Evolutionary conservation across 257 asterid species (phyloP).

Genomic region (Nicotiana benthamiana): DNA sequence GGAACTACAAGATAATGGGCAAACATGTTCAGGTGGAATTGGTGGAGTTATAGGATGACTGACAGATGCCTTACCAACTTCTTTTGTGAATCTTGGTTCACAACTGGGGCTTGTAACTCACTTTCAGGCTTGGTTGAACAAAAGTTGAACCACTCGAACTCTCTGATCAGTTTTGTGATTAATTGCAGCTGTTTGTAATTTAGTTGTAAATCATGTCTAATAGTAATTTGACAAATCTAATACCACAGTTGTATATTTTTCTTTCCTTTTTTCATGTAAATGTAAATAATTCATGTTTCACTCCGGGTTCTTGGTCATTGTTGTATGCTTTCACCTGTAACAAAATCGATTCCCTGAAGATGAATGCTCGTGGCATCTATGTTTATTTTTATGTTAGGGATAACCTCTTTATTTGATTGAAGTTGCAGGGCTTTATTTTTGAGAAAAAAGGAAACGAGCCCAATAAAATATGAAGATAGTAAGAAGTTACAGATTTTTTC

Average conservation of each 20-base stretch:
- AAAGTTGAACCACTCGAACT: slow-evolving; percentile 57
- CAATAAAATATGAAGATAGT: not conserved
- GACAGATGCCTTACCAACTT: slow-evolving; percentile 1
- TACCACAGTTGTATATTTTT: not conserved
- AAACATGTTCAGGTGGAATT: slow-evolving; percentile 59
- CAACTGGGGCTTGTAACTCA: slow-evolving; percentile 23
- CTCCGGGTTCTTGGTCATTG: not conserved
- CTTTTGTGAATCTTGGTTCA: slow-evolving; percentile 66
- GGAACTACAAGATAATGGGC: slow-evolving; percentile 65
- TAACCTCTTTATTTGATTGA: not conserved
- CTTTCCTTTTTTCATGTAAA: not conserved
- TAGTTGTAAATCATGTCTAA: slow-evolving; percentile 27
- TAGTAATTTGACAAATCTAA: not conserved
- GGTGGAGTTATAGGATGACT: slow-evolving; percentile 41
- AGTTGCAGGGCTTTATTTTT: not conserved
- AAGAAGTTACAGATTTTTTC: not conserved
- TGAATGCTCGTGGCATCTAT: not conserved
- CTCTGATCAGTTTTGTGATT: slow-evolving; percentile 3
- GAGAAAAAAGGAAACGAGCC: not conserved
- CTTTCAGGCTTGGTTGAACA: slow-evolving; percentile 50
- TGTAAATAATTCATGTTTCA: not conserved
- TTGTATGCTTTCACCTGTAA: not conserved
- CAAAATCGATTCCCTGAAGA: not conserved
- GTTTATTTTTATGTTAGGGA: not conserved
- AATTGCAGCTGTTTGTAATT: slow-evolving; percentile 19